Evolutionary conservation across 1,284 basidiomycete species (phyloP), one percentile per base, ranked within the genome.

Genomic region (Boletellus dicymbophilus): DNA sequence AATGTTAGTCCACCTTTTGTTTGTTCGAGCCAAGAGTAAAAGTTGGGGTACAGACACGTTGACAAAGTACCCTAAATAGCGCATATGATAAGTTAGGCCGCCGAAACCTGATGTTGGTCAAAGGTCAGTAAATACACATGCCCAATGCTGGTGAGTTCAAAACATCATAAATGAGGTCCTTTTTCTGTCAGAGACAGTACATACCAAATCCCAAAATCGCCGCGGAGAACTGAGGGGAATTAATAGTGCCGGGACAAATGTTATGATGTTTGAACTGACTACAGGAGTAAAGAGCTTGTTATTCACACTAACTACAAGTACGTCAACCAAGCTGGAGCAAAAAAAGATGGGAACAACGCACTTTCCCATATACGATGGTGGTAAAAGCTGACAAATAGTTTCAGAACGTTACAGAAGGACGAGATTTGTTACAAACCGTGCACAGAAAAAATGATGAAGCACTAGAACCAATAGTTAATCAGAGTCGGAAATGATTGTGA

Each of bases 301-400:
- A 26, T 46, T 39, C 16, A 41, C 52, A 36, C 56, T 58, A 16
- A 58, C 56, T 58, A 39, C 27, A 5, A 8, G 31, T 5, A n/a
- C n/a, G n/a, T n/a, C n/a, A n/a, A n/a, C n/a, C n/a, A n/a, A n/a
- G n/a, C n/a, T n/a, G n/a, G n/a, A n/a, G n/a, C n/a, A n/a, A n/a
- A n/a, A n/a, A n/a, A n/a, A n/a, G n/a, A n/a, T n/a, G n/a, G n/a
- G n/a, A n/a, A n/a, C n/a, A n/a, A 41, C 56, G 34, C 38, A 58
- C 57, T 60, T 11, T 34, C 49, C 57, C 57, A 58, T 49, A 60
- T 37, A 4, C 55, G 55, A 42, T 12, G 20, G 31, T 55, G 48
- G 21, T 58, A 60, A 31, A 58, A 58, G 37, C 56, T 59, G 37
- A 44, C 2, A 13, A 21, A 23, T 1, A 3, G 12, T 1, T 16